Conservation (phyloP, 1,284 basidiomycete species). For the Ceratobasidium sp. region DNA sequence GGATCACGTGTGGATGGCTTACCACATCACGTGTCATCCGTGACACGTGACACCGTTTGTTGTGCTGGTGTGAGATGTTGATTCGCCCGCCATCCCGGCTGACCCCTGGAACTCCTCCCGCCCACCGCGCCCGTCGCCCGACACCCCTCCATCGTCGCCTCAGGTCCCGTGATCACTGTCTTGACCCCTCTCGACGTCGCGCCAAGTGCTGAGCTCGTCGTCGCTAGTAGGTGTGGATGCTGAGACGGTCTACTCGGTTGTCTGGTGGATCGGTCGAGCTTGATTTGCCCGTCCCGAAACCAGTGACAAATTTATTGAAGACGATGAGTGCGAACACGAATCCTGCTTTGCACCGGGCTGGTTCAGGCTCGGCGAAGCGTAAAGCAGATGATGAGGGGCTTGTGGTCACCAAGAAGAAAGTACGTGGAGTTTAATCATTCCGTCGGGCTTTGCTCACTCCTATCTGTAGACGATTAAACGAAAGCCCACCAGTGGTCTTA, state of each 20-base stretch:
- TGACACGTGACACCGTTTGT: conserved; percentile 26
- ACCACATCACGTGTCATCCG: not conserved
- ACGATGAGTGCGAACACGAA: conserved; percentile 39
- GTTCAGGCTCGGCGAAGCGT: conserved; percentile 22
- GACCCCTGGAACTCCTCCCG: conserved; percentile 37
- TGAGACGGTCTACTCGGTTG: conserved; percentile 21
- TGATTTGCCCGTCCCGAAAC: conserved; percentile 20
- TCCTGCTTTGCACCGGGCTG: conserved; percentile 11
- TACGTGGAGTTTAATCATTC: not conserved
- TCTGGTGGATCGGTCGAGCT: conserved; percentile 38
- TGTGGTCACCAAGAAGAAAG: conserved; percentile 38
- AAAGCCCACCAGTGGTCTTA: conserved; percentile 27
- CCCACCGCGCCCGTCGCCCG: conserved; percentile 30
- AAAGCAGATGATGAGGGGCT: conserved; percentile 41
- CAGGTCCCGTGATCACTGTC: not conserved
- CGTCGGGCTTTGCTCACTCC: not conserved
- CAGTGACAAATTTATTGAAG: conserved; percentile 25
- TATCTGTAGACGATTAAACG: conserved; percentile 21
- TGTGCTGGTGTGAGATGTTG: conserved; percentile 25
- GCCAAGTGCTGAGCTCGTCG: not conserved
- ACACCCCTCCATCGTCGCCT: conserved; percentile 15
- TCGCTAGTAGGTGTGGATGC: conserved; percentile 2
- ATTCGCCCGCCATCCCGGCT: conserved; percentile 6
- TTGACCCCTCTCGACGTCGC: not conserved
- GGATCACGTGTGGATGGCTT: conserved; percentile 8